These are phyloP conservation scores for Wilhelminamyces savonicus DNA, from an alignment of 805 yeast species.

Conservation along the genomic window DNA sequence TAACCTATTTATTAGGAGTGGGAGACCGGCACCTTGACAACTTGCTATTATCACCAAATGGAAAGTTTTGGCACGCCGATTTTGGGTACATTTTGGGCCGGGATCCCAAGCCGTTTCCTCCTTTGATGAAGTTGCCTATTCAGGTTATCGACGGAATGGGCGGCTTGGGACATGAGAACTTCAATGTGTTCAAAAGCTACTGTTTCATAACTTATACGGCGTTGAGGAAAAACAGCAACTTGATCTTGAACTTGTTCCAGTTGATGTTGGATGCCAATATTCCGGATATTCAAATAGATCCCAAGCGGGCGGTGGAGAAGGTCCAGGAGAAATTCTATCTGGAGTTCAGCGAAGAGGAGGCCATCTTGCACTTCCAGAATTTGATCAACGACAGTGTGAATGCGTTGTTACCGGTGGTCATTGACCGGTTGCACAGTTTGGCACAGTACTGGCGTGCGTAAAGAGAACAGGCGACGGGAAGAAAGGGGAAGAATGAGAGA, in stretches of 20 bases:
- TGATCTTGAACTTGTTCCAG: constrained; percentile 85
- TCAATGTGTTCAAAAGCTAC: constrained; percentile 79
- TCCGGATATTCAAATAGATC: constrained; percentile 83
- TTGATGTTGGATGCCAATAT: constrained; percentile 91
- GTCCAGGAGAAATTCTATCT: constrained; percentile 92
- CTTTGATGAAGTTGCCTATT: constrained; percentile 94
- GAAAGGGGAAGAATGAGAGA: too few relatives aligned
- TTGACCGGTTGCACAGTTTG: constrained; percentile 87
- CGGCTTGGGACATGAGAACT: constrained; percentile 80
- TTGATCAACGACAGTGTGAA: constrained; percentile 90
- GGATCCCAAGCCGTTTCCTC: constrained; percentile 98
- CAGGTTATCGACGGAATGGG: constrained; percentile 98
- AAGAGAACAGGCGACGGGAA: too few relatives aligned
- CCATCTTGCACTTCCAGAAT: constrained; percentile 89
- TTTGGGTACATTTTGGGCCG: constrained; percentile 94
- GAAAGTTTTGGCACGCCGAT: constrained; percentile 95
- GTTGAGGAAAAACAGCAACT: constrained; percentile 79
- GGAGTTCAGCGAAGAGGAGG: constrained; percentile 93
- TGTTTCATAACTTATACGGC: constrained; percentile 94
- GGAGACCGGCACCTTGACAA: constrained; percentile 97
- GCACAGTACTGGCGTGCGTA: constrained; percentile 98
- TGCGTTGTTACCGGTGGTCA: constrained; percentile 90
- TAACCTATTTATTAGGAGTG: constrained; percentile 89
- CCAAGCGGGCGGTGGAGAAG: constrained; percentile 79
- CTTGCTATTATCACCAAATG: constrained; percentile 67